A percentile compares a stretch with the other conserved stretches of the same genome.
Conservation (phyloP, 352 stramenopile genomes). For the Plasmopara viticola region DNA sequence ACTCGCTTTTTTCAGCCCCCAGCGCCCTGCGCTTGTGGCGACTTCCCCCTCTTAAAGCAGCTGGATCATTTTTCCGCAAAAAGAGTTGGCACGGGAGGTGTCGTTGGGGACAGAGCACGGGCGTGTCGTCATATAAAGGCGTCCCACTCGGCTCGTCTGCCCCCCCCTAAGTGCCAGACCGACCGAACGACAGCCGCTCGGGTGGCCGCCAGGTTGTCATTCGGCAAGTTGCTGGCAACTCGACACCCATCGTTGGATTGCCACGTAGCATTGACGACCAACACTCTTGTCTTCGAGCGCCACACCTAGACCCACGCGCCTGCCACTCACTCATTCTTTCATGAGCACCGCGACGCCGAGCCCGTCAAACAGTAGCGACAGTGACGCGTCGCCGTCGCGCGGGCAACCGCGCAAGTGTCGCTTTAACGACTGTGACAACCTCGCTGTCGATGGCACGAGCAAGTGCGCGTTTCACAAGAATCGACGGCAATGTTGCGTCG, state of each 20-base stretch:
- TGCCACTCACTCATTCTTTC: not conserved
- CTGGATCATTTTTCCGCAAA: constrained; percentile 13
- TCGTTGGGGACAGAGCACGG: constrained; percentile 16
- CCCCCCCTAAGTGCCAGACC: constrained; percentile 7
- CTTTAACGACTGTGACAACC: constrained; percentile 80
- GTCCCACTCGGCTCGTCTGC: constrained; percentile 13
- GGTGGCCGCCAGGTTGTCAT: constrained; percentile 35
- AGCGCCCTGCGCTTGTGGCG: too few relatives aligned
- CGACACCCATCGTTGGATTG: constrained; percentile 21
- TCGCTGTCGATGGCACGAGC: constrained; percentile 58
- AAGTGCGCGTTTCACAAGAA: constrained; percentile 85
- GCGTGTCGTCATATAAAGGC: constrained; percentile 4
- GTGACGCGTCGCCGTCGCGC: constrained; percentile 12
- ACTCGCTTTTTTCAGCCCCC: too few relatives aligned
- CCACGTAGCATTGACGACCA: constrained; percentile 6
- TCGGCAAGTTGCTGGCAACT: constrained; percentile 49
- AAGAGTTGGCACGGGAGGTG: constrained; percentile 18
- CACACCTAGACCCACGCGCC: not conserved
- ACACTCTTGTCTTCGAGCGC: constrained; percentile 3
- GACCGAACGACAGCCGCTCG: constrained; percentile 36
- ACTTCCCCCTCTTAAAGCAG: not conserved
- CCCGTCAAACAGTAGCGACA: constrained; percentile 23
- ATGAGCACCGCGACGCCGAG: constrained; percentile 30
- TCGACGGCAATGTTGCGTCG: constrained; percentile 67
- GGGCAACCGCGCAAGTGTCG: constrained; percentile 55